Evolutionary conservation across 1,284 basidiomycete species (phyloP).

Genomic region (Sporisorium sorghi): DNA sequence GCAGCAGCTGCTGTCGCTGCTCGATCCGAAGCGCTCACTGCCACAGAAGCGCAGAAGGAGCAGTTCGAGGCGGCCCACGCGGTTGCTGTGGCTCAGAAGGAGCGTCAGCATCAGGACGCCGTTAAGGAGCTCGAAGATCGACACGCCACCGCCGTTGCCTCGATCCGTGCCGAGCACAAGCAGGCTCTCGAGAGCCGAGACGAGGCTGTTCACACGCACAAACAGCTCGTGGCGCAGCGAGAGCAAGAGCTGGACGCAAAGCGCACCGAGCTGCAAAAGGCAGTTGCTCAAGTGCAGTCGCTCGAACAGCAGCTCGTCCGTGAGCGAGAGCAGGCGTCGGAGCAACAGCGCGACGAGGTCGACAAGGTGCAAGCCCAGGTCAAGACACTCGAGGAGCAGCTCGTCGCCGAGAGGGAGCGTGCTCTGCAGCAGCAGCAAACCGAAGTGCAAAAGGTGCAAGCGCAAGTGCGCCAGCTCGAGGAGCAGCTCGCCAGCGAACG

Average conservation of each 20-base stretch:
- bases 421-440: constrained; percentile 19
- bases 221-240: constrained; percentile 27
- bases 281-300: constrained; percentile 6
- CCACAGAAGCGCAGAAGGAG: constrained; percentile 49
- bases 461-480: constrained; percentile 21
- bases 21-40: constrained; percentile 46
- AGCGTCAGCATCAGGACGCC: constrained; percentile 43
- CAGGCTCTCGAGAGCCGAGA: constrained; percentile 45
- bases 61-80: constrained; percentile 39
- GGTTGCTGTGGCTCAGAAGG: constrained; percentile 41
- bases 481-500: constrained; percentile 28
- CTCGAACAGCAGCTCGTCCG: constrained; percentile 24
- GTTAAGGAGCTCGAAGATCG: constrained; percentile 52
- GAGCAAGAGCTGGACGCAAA: constrained; percentile 30
- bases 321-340: constrained; percentile 27
- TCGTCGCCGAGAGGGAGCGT: constrained; percentile 16
- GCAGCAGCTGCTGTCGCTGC: constrained; percentile 46
- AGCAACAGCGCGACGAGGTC: constrained; percentile 23
- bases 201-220: constrained; percentile 23
- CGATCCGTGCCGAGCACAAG: constrained; percentile 45
- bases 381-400: constrained; percentile 24
- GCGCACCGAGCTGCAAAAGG: constrained; percentile 22
- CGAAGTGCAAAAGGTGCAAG: constrained; percentile 23
- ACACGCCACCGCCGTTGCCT: constrained; percentile 29
- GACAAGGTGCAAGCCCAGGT: constrained; percentile 16